Evolutionary conservation across 495 filamentous ascomycete genomes (phyloP).

Genomic region (Neurospora sp.): DNA sequence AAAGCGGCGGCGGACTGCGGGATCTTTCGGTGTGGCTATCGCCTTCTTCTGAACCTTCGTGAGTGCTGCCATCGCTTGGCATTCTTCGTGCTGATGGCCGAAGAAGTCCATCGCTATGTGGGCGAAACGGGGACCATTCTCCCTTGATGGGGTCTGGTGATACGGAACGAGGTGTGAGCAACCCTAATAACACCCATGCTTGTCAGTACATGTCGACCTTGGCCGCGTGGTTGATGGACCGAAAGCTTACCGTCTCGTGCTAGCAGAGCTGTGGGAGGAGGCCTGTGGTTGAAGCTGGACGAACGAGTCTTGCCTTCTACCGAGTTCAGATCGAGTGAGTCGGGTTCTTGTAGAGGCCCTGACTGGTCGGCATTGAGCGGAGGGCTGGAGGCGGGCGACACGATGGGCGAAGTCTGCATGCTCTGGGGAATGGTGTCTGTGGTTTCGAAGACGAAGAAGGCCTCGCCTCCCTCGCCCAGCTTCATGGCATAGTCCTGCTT

Average conservation of each 20-base stretch:
- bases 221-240: neutral
- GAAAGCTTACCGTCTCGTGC: constrained; percentile 19
- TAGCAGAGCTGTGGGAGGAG: constrained; percentile 24
- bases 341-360: constrained; percentile 64
- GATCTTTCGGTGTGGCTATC: constrained; percentile 45
- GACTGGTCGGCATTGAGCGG: constrained; percentile 49
- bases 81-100: constrained; percentile 22
- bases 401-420: constrained; percentile 85
- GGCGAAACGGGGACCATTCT: constrained; percentile 32
- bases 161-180: constrained; percentile 51
- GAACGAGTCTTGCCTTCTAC: constrained; percentile 25
- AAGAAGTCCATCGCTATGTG: constrained; percentile 36
- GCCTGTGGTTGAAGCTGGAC: constrained; percentile 21
- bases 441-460: constrained; percentile 98
- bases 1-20: constrained; percentile 67
- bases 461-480: constrained; percentile 91
- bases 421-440: constrained; percentile 77
- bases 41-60: constrained; percentile 23
- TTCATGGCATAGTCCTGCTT: constrained; percentile 98
- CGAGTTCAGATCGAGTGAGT: constrained; percentile 62
- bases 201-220: constrained; percentile 5
- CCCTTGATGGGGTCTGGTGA: constrained; percentile 45
- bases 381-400: constrained; percentile 78
- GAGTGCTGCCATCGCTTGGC: constrained; percentile 37
- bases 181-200: constrained; percentile 27